phyloP scores from a whole-genome alignment of 179 eudicot genomes.

The Heliamphora pulchella region DNA sequence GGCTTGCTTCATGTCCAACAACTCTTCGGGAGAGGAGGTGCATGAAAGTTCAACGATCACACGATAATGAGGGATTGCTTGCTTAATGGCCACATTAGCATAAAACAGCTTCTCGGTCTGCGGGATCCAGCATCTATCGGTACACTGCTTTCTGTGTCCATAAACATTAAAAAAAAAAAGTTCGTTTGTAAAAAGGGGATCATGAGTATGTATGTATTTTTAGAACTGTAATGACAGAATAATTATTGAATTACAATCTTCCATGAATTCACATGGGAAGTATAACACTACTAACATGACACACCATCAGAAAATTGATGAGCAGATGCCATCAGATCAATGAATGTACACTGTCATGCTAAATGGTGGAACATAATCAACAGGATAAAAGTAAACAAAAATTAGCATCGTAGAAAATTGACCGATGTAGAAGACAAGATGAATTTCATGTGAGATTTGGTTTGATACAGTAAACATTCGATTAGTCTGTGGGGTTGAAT shows the following conservation, averaged over 20 bases:
- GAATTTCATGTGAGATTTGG: too few relatives aligned
- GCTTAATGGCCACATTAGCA: conserved; percentile 49
- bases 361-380: too few relatives aligned
- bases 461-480: too few relatives aligned
- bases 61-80: conserved; percentile 32
- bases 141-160: conserved; percentile 51
- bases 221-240: neutral
- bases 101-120: conserved; percentile 62
- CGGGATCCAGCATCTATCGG: conserved; percentile 68
- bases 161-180: neutral
- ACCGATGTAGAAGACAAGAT: too few relatives aligned
- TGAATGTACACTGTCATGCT: too few relatives aligned
- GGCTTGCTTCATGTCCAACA: conserved; percentile 55
- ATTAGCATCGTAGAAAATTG: too few relatives aligned
- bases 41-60: conserved; percentile 55
- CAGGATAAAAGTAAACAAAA: too few relatives aligned
- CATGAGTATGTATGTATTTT: neutral
- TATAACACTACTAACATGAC: too few relatives aligned
- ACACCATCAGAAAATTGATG: neutral
- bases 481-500: too few relatives aligned
- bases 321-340: neutral
- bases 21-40: conserved; percentile 51
- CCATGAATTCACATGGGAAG: too few relatives aligned
- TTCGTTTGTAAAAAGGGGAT: too few relatives aligned
- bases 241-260: neutral